phyloP scores from a whole-genome alignment of 371 early-diverging fungal species.

The Dentiscutata heterogama region DNA sequence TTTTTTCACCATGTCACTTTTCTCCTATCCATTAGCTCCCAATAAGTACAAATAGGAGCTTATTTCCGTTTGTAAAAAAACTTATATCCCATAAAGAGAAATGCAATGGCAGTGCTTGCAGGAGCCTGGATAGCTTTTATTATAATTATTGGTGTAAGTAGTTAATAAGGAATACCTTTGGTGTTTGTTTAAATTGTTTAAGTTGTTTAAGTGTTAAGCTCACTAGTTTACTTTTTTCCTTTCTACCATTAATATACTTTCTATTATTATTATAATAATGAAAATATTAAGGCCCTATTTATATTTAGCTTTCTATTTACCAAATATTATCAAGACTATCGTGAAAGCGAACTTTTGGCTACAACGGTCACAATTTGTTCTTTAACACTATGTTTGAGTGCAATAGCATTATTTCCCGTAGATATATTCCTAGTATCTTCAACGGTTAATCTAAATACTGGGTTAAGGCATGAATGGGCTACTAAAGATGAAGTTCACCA shows the following conservation, averaged over 20 bases:
- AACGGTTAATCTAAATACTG: conserved; percentile 65
- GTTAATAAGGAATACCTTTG: not conserved
- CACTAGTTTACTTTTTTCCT: no score
- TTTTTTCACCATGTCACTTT: no score
- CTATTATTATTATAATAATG: no score
- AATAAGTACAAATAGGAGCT: no score
- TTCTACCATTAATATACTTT: not conserved
- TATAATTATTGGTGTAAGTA: not conserved
- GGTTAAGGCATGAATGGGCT: conserved; percentile 73
- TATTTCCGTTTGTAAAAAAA: no score
- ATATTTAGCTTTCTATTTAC: conserved; percentile 28
- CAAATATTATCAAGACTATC: conserved; percentile 36
- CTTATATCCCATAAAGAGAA: no score
- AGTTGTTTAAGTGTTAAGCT: not conserved
- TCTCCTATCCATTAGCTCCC: no score
- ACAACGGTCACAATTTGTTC: conserved; percentile 15
- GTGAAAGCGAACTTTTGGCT: conserved; percentile 21
- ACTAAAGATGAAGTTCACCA: conserved; percentile 60
- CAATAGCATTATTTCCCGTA: conserved; percentile 68
- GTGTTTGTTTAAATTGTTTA: no score
- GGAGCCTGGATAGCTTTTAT: not conserved
- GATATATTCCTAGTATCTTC: conserved; percentile 78
- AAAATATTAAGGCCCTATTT: not conserved
- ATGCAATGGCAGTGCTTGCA: not conserved
- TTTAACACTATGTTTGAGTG: conserved; percentile 63